A percentile compares a stretch with the other conserved stretches of the same genome.
phyloP scores from a whole-genome alignment of 2,329 filamentous ascomycete genomes.

The Cyphellophora attinorum region DNA sequence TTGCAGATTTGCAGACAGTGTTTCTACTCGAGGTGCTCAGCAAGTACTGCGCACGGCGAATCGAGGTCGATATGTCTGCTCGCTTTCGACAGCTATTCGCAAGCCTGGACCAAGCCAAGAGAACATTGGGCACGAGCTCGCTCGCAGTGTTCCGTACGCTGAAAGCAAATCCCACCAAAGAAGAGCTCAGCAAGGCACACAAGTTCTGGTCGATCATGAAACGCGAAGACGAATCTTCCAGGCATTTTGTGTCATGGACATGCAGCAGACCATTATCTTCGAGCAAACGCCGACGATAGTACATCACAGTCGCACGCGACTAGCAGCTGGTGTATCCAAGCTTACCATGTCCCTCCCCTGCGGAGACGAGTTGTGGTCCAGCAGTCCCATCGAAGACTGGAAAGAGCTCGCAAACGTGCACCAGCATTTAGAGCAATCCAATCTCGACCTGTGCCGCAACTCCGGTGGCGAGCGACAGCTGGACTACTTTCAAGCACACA shows the following conservation, averaged over 20 bases:
- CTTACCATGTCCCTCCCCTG: conserved; percentile 23
- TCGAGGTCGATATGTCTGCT: conserved; percentile 24
- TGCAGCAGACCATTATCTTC: conserved; percentile 23
- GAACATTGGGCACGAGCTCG: conserved; percentile 22
- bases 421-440: conserved; percentile 1
- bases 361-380: conserved; percentile 23
- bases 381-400: conserved; percentile 21
- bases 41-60: conserved; percentile 23
- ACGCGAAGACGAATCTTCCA: conserved; percentile 25
- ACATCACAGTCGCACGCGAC: conserved; percentile 15
- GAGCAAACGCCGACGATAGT: conserved; percentile 23
- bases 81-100: conserved; percentile 25
- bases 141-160: conserved; percentile 22
- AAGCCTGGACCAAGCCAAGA: conserved; percentile 22
- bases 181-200: conserved; percentile 21
- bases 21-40: conserved; percentile 25
- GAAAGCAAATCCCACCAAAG: conserved; percentile 14
- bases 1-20: conserved; percentile 26
- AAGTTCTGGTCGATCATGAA: conserved; percentile 28
- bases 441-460: not conserved
- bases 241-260: conserved; percentile 25
- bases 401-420: conserved; percentile 14
- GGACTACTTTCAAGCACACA: conserved; percentile 15
- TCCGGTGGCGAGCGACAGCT: not conserved
- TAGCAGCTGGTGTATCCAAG: conserved; percentile 10